Evolutionary conservation across 1,284 basidiomycete genomes (phyloP), one percentile per base, ranked within the genome.

Genomic region (Ustilago cynodontis): DNA sequence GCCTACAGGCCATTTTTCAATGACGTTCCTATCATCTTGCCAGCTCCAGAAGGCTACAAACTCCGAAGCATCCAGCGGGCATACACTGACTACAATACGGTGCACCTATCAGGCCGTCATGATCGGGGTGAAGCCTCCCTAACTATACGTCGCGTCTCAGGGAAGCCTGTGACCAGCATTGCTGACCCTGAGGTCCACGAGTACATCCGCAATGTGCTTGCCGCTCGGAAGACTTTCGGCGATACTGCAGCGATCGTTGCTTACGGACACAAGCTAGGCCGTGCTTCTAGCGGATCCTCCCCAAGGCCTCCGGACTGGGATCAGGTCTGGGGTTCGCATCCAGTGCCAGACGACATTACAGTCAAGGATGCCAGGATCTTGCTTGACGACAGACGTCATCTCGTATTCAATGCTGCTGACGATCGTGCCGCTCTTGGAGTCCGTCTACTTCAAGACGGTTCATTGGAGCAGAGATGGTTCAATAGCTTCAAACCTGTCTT

Each of bases 181-280:
- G 45, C 5, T 20, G n/a, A 3, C n/a, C 22, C 24, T 5, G 47
- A 24, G 8, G 47, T 49, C 3, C 47, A 49, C 26, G 47, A 49
- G 14, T 49, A 49, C 14, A 28, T 1, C 26, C 47, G 47, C 16
- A 13, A 60, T 1, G 47, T 35, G 10, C 16, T 41, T 14, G 43
- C 52, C 3, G 52, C 33, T 29, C 53, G 28, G 6, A 13, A 31
- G 18, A 55, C 37, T 1, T 66, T 66, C 26, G 65, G 65, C 10
- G 37, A 60, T 3, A 43, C 53, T 4, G 65, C 65, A 3, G 58
- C 58, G n/a, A 26, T 55, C 14, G 47, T 37, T 7, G 65, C 65
- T 1, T 66, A 60, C 22, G 65, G 58, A 1, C 18, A 37, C 10
- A 51, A 28, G 29, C 43, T 55, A 0, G 26, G 53, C 0, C 26